phyloP scores from a whole-genome alignment of 208 protist species.

The Herpetomonas tarakana region DNA sequence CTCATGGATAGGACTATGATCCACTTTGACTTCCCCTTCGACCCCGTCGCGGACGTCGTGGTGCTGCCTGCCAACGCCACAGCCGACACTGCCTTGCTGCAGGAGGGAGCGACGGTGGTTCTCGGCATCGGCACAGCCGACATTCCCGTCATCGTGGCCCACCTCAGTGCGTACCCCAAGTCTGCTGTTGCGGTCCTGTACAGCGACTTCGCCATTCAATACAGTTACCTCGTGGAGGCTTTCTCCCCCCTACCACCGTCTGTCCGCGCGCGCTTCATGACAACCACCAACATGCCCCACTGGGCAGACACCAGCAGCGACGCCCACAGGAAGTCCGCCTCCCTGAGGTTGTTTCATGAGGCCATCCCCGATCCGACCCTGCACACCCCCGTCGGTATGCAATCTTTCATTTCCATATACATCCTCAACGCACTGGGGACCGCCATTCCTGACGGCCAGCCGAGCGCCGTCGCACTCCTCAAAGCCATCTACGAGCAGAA shows the following conservation, averaged over 20 bases:
- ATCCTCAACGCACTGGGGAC: no score
- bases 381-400: no score
- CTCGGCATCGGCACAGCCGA: constrained; percentile 15
- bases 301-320: constrained; percentile 16
- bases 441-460: no score
- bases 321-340: constrained; percentile 1
- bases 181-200: constrained; percentile 16
- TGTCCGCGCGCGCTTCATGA: constrained; percentile 10
- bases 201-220: constrained; percentile 14
- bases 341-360: constrained; percentile 16
- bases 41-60: no score
- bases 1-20: no score
- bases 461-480: no score
- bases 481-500: no score
- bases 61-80: no score
- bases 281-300: constrained; percentile 19
- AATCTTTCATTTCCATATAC: no score
- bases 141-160: constrained; percentile 3
- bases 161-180: constrained; percentile 12
- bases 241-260: constrained; percentile 4
- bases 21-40: no score
- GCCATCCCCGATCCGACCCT: constrained; percentile 6
- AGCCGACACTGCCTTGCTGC: constrained; percentile 3
- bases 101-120: constrained; percentile 11
- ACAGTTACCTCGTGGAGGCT: constrained; percentile 6